Conservation (phyloP, 768 basidiomycete species). For the Mycena epipterygia region DNA sequence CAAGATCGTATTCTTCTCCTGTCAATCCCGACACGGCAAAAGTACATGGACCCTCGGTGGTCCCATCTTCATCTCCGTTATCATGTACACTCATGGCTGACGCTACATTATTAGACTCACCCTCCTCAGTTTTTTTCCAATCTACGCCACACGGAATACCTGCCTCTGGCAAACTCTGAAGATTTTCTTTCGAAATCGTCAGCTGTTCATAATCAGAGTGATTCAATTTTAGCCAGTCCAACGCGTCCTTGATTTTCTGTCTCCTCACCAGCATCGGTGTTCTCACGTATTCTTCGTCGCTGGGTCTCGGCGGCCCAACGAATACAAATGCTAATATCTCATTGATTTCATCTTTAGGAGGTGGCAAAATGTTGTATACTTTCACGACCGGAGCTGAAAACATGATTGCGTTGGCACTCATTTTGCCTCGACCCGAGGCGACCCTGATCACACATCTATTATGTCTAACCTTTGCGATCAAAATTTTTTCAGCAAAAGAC, state of each 20-base stretch:
- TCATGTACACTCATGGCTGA: not conserved
- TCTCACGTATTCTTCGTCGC: constrained; percentile 24
- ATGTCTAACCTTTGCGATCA: constrained; percentile 38
- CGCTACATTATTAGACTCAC: not conserved
- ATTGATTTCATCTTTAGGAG: constrained; percentile 37
- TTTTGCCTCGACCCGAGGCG: constrained; percentile 38
- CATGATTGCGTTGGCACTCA: constrained; percentile 46
- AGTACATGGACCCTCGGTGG: not conserved
- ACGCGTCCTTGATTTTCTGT: not conserved
- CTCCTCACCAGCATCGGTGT: constrained; percentile 9
- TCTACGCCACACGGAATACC: not conserved
- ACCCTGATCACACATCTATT: constrained; percentile 47
- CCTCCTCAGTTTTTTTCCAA: not conserved
- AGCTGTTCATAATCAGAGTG: constrained; percentile 12
- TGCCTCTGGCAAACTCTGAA: not conserved
- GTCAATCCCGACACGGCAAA: not conserved
- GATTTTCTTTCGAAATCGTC: not conserved
- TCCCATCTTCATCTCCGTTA: not conserved
- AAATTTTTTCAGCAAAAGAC: no score
- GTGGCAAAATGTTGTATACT: constrained; percentile 41
- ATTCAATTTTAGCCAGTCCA: constrained; percentile 30
- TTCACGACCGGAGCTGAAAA: constrained; percentile 39
- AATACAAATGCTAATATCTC: constrained; percentile 40
- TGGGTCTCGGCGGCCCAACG: constrained; percentile 24
- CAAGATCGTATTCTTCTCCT: not conserved